A percentile compares a stretch with the other conserved stretches of the same genome.
These are phyloP conservation scores for Fraxinus paxiana DNA, from an alignment of 305 asterid species.

Conservation along the genomic window DNA sequence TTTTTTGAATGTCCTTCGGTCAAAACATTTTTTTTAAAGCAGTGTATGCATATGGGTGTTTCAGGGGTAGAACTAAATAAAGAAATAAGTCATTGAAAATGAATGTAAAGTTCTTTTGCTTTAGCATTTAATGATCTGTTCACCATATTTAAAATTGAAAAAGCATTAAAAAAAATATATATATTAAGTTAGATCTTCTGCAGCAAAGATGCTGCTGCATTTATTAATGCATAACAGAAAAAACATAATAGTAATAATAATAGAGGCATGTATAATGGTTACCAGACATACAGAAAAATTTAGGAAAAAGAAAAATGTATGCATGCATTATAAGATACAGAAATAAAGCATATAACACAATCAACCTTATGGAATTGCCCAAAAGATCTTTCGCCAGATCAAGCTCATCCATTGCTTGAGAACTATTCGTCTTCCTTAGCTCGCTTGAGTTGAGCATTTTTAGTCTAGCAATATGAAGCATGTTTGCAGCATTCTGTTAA, in stretches of 20 bases:
- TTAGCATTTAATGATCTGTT: not conserved
- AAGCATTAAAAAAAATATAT: not conserved
- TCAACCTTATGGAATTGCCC: constrained; percentile 58
- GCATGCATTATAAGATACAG: not conserved
- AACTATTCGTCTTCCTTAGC: constrained; percentile 43
- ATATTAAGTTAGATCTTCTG: not conserved
- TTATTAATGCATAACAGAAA: not conserved
- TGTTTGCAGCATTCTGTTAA: constrained; percentile 67
- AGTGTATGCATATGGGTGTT: not conserved
- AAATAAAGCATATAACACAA: constrained; percentile 15
- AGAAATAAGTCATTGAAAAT: not conserved
- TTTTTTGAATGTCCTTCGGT: not conserved
- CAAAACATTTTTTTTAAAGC: not conserved
- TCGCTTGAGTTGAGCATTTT: constrained; percentile 50
- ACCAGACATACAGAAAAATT: not conserved
- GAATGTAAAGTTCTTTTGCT: not conserved
- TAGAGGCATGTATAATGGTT: not conserved
- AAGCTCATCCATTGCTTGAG: constrained; percentile 56
- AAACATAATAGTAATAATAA: not conserved
- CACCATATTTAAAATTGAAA: not conserved
- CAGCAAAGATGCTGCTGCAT: not conserved
- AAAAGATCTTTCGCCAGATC: constrained; percentile 58
- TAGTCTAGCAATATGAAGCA: constrained; percentile 69
- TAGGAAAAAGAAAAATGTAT: not conserved
- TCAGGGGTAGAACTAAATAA: not conserved